Conservation (phyloP, 73 alveolate species). For the Paramecium pentaurelia region DNA sequence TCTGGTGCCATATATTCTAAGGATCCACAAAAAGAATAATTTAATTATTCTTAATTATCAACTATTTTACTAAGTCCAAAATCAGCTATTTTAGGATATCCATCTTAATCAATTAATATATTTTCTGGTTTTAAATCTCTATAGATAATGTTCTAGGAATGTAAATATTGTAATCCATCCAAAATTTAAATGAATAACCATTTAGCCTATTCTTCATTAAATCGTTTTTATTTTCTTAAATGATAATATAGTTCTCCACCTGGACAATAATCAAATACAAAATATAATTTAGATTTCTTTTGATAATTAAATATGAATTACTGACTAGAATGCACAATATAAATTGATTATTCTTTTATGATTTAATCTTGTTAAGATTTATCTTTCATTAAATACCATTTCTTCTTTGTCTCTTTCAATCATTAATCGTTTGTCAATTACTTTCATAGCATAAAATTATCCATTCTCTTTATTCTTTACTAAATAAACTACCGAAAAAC, state of each 20-base stretch:
- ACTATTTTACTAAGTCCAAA: conserved; percentile 74
- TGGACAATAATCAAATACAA: conserved; percentile 69
- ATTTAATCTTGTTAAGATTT: neutral
- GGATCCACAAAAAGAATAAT: conserved; percentile 75
- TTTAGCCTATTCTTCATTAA: conserved; percentile 77
- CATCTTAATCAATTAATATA: conserved; percentile 71
- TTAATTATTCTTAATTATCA: conserved; percentile 31
- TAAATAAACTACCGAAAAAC: conserved; percentile 54
- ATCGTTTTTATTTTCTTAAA: conserved; percentile 59
- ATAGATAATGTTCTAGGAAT: conserved; percentile 67
- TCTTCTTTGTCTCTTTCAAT: conserved; percentile 44
- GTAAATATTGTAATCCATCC: conserved; percentile 67
- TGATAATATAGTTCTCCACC: conserved; percentile 85
- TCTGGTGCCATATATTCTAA: conserved; percentile 80
- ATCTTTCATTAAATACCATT: conserved; percentile 1
- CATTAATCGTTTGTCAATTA: conserved; percentile 38
- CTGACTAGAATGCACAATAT: conserved; percentile 30
- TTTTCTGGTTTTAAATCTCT: conserved; percentile 84
- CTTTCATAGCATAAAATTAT: conserved; percentile 56
- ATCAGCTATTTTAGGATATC: conserved; percentile 70
- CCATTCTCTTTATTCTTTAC: conserved; percentile 60
- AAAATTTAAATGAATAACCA: conserved; percentile 65
- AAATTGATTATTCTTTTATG: neutral
- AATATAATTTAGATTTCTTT: conserved; percentile 64
- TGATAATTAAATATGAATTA: neutral